Percentiles rank a stretch among this genome's conserved stretches.
Evolutionary conservation across 441 rosid species (phyloP).

Genomic region (Populus hybrid): DNA sequence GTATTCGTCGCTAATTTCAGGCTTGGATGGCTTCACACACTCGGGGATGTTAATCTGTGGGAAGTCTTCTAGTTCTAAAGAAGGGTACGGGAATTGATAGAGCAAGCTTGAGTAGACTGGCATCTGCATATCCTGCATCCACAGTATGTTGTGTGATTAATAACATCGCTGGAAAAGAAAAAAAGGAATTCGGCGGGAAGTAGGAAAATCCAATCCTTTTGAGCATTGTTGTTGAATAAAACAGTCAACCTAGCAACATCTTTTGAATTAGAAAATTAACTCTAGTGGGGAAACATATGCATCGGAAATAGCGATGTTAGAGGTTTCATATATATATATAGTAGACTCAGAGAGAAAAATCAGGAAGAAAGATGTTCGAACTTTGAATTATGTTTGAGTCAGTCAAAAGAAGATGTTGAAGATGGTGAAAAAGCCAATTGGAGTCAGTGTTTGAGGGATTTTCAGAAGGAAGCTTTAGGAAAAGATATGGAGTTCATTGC

Average conservation of each 20-base stretch:
- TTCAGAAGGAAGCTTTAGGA: slow-evolving; percentile 28
- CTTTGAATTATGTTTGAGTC: slow-evolving; percentile 21
- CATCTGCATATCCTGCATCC: slow-evolving; percentile 39
- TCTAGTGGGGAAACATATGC: neutral
- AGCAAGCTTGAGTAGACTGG: slow-evolving; percentile 28
- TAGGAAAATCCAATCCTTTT: neutral
- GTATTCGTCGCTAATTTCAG: slow-evolving; percentile 33
- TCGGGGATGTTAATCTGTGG: slow-evolving; percentile 53
- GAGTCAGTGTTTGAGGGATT: slow-evolving; percentile 25
- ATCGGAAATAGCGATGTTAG: slow-evolving; percentile 27
- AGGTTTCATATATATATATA: neutral
- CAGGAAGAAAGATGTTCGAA: slow-evolving; percentile 28
- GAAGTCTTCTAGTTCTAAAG: slow-evolving; percentile 61
- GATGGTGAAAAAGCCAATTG: slow-evolving; percentile 27
- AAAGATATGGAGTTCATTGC: slow-evolving; percentile 31
- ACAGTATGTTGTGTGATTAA: neutral
- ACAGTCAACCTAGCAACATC: neutral
- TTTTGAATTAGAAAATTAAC: neutral
- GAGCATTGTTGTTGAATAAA: neutral
- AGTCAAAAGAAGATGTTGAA: slow-evolving; percentile 45
- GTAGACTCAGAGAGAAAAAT: slow-evolving; percentile 23
- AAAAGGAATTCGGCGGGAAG: neutral
- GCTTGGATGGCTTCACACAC: slow-evolving; percentile 22
- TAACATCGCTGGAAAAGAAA: neutral
- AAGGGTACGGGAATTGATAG: slow-evolving; percentile 51